Base-by-base conservation (phyloP, 805 yeast species). In the Suhomyces xylopsoci region DNA sequence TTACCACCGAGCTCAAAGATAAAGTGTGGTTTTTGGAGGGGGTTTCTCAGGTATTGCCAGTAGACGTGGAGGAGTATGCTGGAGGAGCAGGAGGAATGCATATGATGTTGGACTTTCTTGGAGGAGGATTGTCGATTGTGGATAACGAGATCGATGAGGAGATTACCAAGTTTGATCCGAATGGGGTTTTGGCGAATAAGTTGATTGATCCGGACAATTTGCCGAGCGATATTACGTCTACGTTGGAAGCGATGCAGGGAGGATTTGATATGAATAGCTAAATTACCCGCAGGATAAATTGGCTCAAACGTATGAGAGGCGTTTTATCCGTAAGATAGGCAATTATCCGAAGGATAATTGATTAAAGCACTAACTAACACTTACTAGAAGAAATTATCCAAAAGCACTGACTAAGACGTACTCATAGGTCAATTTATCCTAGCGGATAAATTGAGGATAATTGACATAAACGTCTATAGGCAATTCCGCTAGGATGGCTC, bases 11-110 rank as follows among this genome's bases (percentile, higher is more conserved):
- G 62, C 87, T 88, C 87, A 88, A 88, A 66, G 94, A 91, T 62
- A 82, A 82, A 60, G 96, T 92, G 15, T 92, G 97, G 97, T 91
- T 92, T 60, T 75, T 92, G 57, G 96, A 92, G 68, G 97, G 97
- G 3, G 94, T 90, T 2, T 82, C 94, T 5, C 83, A 85, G 51
- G 96, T 91, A 0, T 76, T 92, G 47, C 97, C 97, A 0, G 96
- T 86, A 9, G 96, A 91, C 67, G 96, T 90, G 51, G 97, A 92
- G 60, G 90, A 87, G 62, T 88, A 89, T 63, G 84, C 92, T 12
- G 96, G 96, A 41, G 89, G 96, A 44, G 76, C 82, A 51, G 94
- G 96, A 50, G 94, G 94, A 56, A 87, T 87, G 90, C 91, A 87
- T 64, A 88, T 88, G 96, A 88, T 88, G 96, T 72, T 88, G 68